Evolutionary conservation across 2,329 filamentous ascomycete species (phyloP), one percentile per base, ranked within the genome.

Genomic region (Calonectria henricotiae): DNA sequence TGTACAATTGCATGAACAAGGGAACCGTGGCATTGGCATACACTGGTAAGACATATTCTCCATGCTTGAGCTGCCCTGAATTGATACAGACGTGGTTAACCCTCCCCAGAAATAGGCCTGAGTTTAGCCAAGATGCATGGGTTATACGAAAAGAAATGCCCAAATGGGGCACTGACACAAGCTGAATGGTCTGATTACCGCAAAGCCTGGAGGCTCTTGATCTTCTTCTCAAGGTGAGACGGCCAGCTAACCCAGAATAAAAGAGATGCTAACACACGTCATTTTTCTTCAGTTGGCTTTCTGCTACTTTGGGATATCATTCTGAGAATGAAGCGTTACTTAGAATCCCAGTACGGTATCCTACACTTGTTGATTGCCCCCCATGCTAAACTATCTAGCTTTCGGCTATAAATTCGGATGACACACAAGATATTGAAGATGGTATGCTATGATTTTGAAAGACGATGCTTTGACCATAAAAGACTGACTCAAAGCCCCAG

Each of bases 1-100:
- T 63, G 68, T 73, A 66, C 15, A 73, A 73, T 35, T 69, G 70
- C 32, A 64, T 73, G 65, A 66, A 67, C 30, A 73, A 71, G 51
- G 62, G 62, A 25, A 68, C 60, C 12, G 65, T 71, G 20, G 62
- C 71, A 5, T 41, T 69, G 8, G 66, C 62, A 15, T 73, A 71
- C 25, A 60, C 43, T 23, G 62, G 62, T 54, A 61, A 32, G 39
- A 44, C 4, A 13, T n/a, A n/a, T 1, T 20, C 7, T 32, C 3
- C 4, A 6, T 25, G n/a, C n/a, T 20, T n/a, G 8, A 17, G 12
- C 11, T 6, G 6, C 5, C 9, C 12, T 32, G 20, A 13, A 23
- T 2, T 30, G 27, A 23, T 37, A 9, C 13, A 30, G 27, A 1
- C 12, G 7, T 39, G 7, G 6, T 32, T 58, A 39, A 58, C 51